Percentiles rank a stretch among this genome's conserved stretches.
Evolutionary conservation across 2,329 filamentous ascomycete species (phyloP).

Genomic region (Seiridium cupressi): DNA sequence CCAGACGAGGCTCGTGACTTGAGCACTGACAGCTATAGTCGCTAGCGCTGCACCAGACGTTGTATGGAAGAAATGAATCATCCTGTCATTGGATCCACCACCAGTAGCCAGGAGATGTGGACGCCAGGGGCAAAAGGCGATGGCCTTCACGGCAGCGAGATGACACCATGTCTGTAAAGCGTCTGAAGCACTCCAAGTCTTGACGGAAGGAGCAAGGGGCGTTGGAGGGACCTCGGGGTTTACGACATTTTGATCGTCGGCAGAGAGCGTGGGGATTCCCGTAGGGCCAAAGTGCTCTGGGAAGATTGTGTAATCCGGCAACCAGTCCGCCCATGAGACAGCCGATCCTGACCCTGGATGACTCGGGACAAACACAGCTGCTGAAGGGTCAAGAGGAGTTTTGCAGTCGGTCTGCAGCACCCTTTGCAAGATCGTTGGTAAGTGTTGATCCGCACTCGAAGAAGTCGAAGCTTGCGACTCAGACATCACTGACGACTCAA

Average conservation of each 20-base stretch:
- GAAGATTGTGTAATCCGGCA: not conserved
- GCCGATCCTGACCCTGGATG: not conserved
- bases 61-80: slow-evolving; percentile 94
- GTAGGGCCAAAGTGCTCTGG: not conserved
- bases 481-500: not conserved
- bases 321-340: not conserved
- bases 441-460: not conserved
- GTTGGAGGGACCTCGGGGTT: not conserved
- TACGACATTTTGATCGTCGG: not conserved
- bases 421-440: not conserved
- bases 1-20: slow-evolving; percentile 93
- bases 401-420: not conserved
- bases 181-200: slow-evolving; percentile 49
- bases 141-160: slow-evolving; percentile 89
- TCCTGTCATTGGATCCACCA: slow-evolving; percentile 89
- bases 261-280: not conserved
- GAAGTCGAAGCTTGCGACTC: not conserved
- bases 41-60: slow-evolving; percentile 79
- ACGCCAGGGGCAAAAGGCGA: slow-evolving; percentile 95
- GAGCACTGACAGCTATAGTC: slow-evolving; percentile 87
- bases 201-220: slow-evolving; percentile 24
- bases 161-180: slow-evolving; percentile 76
- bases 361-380: not conserved
- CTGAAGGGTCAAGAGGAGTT: not conserved
- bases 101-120: slow-evolving; percentile 84